Evolutionary conservation across 2,329 filamentous ascomycete genomes (phyloP), one percentile per base, ranked within the genome.

Genomic region (Penicillium sp.): DNA sequence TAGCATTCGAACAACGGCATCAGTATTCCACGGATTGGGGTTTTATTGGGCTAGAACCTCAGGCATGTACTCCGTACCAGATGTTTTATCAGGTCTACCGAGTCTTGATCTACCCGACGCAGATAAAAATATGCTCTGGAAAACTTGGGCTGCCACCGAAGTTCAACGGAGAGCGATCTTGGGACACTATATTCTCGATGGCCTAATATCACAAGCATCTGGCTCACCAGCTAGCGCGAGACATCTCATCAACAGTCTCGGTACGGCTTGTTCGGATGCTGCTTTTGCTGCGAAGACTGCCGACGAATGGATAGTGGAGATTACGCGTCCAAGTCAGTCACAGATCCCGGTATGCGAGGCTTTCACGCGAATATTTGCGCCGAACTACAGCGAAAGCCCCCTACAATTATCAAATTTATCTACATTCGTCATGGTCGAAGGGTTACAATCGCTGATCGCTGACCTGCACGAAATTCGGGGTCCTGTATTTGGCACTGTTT

Each of bases 31-130:
- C 26, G 57, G 60, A 8, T 46, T 65, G 7, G 63, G 64, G 2
- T 65, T 66, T 31, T 64, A 64, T 49, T 66, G 61, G 64, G 63
- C 61, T 8, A 42, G 61, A 19, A 57, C 54, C 8, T 61, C 59
- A 16, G 63, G 63, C 14, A 65, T 64, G 62, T 61, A 64, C 26
- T 47, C 44, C 1, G 44, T 60, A 1, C 47, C 35, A 29, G 49
- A 55, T 21, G 33, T 48, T 10, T 33, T 52, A n/a, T 14, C 35
- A 8, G 29, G 22, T 10, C 14, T 49, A 14, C 58, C 58, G 14
- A 45, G 7, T 16, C 29, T 27, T 1, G 33, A 60, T 29, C 43
- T 55, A 13, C 21, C 57, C 3, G 43, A 55, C 10, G n/a, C n/a
- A 14, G 55, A 55, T 8, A 60, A 60, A 22, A 47, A 39, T n/a